Conservation (phyloP, 2,329 filamentous ascomycete genomes). For the Pseudocercospora pini-densiflorae region DNA sequence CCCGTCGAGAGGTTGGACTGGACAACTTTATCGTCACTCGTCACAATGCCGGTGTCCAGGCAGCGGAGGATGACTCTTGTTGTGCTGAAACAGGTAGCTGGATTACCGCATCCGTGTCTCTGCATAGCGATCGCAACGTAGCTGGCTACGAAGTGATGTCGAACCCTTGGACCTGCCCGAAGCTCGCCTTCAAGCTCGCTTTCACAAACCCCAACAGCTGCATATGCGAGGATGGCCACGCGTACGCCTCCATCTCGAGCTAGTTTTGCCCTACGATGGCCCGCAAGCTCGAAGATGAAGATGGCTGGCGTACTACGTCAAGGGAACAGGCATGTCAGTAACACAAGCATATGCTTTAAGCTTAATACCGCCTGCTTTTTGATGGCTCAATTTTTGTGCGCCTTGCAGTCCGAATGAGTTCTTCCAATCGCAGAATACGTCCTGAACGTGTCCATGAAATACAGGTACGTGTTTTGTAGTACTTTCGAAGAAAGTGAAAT, state of each 20-base stretch:
- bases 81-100: background rate
- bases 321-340: background rate
- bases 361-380: background rate
- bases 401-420: background rate
- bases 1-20: background rate
- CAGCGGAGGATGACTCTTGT: background rate
- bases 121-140: background rate
- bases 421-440: background rate
- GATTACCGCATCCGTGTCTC: background rate
- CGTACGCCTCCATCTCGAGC: background rate
- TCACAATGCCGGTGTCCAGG: background rate
- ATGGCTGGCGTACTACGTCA: background rate
- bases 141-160: background rate
- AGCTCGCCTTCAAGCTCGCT: background rate
- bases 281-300: background rate
- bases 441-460: background rate
- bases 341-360: slow-evolving; percentile 7
- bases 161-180: background rate
- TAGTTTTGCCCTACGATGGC: background rate
- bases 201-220: background rate
- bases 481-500: background rate
- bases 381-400: background rate
- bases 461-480: background rate
- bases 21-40: background rate
- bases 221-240: background rate